phyloP scores from a whole-genome alignment of 2,329 filamentous ascomycete species.

The Fonsecaea multimorphosa region DNA sequence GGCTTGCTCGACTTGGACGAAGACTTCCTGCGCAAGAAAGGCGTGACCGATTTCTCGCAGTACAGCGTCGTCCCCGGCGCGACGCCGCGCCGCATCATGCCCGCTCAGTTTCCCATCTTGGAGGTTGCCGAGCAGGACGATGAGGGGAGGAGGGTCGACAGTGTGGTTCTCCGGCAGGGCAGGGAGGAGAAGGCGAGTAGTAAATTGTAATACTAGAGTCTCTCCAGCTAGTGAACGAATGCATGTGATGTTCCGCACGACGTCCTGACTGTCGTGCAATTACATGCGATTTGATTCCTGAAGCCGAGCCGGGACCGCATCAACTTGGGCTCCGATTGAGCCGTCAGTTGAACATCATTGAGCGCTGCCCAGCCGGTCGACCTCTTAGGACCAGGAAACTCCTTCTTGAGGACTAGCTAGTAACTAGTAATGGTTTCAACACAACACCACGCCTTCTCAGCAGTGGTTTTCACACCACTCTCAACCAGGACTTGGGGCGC shows the following conservation, averaged over 20 bases:
- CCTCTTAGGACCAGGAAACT: no score
- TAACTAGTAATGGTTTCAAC: no score
- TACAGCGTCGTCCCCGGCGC: constrained; percentile 72
- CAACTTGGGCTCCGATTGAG: no score
- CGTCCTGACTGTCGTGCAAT: no score
- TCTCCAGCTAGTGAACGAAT: not conserved
- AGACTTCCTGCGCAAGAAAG: constrained; percentile 73
- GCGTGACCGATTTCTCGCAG: constrained; percentile 72
- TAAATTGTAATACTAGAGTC: constrained; percentile 18
- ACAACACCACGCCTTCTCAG: no score
- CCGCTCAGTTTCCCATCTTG: constrained; percentile 69
- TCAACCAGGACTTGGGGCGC: no score
- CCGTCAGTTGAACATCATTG: no score
- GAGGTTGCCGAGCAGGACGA: constrained; percentile 79
- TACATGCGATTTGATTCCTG: no score
- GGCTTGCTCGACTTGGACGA: constrained; percentile 77
- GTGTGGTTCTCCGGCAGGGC: constrained; percentile 50
- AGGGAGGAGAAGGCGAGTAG: constrained; percentile 45
- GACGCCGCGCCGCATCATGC: constrained; percentile 78
- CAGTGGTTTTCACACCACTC: no score
- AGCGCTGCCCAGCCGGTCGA: no score
- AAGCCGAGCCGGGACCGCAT: no score
- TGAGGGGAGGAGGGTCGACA: constrained; percentile 75
- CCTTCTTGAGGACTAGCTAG: no score
- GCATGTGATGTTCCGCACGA: not conserved